A percentile compares a stretch with the other conserved stretches of the same genome.
Conservation (phyloP, 2,329 filamentous ascomycete species). For the Hansfordia pulvinata region DNA sequence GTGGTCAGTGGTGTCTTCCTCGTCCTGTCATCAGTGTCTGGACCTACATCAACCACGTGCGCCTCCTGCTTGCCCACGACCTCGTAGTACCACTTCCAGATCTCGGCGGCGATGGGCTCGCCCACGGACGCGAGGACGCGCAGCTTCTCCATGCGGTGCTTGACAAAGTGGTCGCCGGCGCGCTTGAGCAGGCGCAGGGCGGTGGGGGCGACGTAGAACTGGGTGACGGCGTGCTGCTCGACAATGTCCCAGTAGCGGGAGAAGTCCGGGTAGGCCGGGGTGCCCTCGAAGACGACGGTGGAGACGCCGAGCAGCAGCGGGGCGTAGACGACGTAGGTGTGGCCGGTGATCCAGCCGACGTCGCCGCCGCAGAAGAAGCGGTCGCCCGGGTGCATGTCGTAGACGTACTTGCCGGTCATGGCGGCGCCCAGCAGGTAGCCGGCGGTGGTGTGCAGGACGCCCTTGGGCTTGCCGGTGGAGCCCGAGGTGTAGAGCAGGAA, state of each 20-base stretch:
- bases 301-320: constrained; percentile 85
- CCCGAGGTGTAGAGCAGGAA: constrained; percentile 98
- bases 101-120: constrained; percentile 92
- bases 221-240: constrained; percentile 85
- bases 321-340: constrained; percentile 96
- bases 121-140: constrained; percentile 89
- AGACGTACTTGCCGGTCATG: constrained; percentile 93
- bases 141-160: constrained; percentile 77
- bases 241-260: constrained; percentile 99
- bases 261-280: constrained; percentile 93
- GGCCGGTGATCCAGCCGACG: constrained; percentile 97
- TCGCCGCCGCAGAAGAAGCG: constrained; percentile 96
- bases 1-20: constrained; percentile 5
- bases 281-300: constrained; percentile 96
- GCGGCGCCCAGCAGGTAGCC: constrained; percentile 93
- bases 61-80: constrained; percentile 85
- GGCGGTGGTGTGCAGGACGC: constrained; percentile 92
- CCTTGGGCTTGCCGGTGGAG: constrained; percentile 97
- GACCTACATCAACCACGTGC: constrained; percentile 83
- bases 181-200: constrained; percentile 88
- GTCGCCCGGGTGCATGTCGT: constrained; percentile 91
- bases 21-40: not conserved
- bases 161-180: constrained; percentile 84
- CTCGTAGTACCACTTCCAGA: constrained; percentile 99
- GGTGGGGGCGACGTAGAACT: constrained; percentile 97